Evolutionary conservation across 306 rosid genomes (phyloP).

Genomic region (Inga laurina): DNA sequence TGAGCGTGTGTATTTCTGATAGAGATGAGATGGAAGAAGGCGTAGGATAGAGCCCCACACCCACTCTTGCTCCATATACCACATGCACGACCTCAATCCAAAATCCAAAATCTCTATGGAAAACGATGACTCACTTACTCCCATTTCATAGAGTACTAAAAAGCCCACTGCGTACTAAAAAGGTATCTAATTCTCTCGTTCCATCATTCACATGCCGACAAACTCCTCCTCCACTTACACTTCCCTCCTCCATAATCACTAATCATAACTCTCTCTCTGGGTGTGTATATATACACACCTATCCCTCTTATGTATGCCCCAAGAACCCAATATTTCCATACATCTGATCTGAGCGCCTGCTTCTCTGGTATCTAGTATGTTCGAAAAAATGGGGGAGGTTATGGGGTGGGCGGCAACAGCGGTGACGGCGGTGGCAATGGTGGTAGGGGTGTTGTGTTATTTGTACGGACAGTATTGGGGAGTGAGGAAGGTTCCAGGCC

Average conservation of each 20-base stretch:
- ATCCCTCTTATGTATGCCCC: not conserved
- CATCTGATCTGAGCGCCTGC: not conserved
- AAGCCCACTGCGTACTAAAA: not conserved
- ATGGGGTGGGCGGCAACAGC: constrained; percentile 18
- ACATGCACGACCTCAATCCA: constrained; percentile 14
- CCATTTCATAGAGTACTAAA: not conserved
- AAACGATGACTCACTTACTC: constrained; percentile 6
- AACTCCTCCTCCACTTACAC: constrained; percentile 30
- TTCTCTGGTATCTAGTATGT: not conserved
- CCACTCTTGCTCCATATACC: not conserved
- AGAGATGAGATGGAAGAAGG: not conserved
- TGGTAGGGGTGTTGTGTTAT: constrained; percentile 56
- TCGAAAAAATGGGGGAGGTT: constrained; percentile 15
- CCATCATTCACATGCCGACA: constrained; percentile 61
- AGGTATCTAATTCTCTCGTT: constrained; percentile 45
- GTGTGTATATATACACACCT: too few species aligned
- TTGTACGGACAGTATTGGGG: constrained; percentile 79
- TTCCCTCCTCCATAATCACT: not conserved
- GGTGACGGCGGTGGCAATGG: constrained; percentile 45
- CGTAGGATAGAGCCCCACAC: not conserved
- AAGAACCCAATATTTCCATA: constrained; percentile 4
- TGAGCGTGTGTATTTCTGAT: not conserved
- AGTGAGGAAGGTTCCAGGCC: constrained; percentile 86
- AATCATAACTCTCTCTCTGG: not conserved
- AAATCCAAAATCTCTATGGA: not conserved